Evolutionary conservation across 2,329 filamentous ascomycete genomes (phyloP).

Genomic region (Colletotrichum camelliae): DNA sequence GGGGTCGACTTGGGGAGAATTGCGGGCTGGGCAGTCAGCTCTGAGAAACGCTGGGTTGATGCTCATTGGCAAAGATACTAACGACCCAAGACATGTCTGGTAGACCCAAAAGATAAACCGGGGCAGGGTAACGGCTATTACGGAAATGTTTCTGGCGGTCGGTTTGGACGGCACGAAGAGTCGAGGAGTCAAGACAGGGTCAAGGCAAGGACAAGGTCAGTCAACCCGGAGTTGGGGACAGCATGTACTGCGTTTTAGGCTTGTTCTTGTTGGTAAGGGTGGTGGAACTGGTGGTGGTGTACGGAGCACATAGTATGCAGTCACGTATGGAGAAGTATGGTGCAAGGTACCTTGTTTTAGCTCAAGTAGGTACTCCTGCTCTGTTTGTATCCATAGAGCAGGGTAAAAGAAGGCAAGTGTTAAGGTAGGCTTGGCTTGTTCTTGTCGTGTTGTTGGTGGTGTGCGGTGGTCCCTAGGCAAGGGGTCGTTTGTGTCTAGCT

Average conservation of each 20-base stretch:
- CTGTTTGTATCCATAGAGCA: background rate
- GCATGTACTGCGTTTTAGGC: constrained; percentile 1
- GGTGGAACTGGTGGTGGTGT: background rate
- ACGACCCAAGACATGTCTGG: constrained; percentile 14
- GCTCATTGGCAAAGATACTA: constrained; percentile 9
- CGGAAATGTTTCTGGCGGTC: constrained; percentile 12
- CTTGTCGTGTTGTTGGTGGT: background rate
- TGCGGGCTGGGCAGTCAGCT: constrained; percentile 21
- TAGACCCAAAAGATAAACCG: constrained; percentile 20
- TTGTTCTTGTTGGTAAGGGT: background rate
- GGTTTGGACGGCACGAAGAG: constrained; percentile 8
- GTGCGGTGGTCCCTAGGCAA: background rate
- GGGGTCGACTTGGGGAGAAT: background rate
- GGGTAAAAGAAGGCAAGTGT: background rate
- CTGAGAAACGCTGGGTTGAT: background rate
- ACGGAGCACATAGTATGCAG: background rate
- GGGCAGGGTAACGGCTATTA: constrained; percentile 12
- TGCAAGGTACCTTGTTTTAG: background rate
- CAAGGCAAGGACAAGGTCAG: constrained; percentile 1
- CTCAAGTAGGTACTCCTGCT: background rate
- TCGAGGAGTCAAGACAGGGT: background rate
- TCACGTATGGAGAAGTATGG: background rate
- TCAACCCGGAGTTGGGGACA: constrained; percentile 16
- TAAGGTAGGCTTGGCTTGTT: background rate
- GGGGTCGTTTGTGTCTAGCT: background rate